These are phyloP conservation scores for Suillus cothurnatus DNA, from an alignment of 768 basidiomycete species.

Conservation along the genomic window DNA sequence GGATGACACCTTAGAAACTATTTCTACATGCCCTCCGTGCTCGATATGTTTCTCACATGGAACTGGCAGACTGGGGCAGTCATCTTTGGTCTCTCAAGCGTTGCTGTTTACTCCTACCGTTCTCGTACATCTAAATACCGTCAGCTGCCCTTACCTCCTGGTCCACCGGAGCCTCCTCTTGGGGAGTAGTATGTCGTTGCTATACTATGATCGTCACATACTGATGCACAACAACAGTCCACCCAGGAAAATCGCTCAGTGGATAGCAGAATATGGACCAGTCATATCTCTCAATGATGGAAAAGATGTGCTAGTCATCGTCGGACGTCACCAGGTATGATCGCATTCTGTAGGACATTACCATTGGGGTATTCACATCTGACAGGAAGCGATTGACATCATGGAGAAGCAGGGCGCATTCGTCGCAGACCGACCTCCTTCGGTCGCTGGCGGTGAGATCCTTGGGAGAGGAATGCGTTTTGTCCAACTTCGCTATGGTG, in stretches of 20 bases:
- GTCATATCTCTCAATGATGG: conserved; percentile 11
- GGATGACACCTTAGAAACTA: neutral
- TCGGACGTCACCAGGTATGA: conserved; percentile 13
- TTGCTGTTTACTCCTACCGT: neutral
- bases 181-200: conserved; percentile 5
- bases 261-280: conserved; percentile 14
- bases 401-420: conserved; percentile 61
- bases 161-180: conserved; percentile 10
- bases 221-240: neutral
- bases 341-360: conserved; percentile 17
- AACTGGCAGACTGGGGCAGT: neutral
- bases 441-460: conserved; percentile 57
- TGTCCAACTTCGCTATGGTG: conserved; percentile 52
- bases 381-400: conserved; percentile 50
- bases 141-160: conserved; percentile 6
- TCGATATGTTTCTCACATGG: neutral
- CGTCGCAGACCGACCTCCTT: conserved; percentile 52
- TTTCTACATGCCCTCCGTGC: neutral
- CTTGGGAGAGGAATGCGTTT: conserved; percentile 61
- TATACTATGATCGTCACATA: too few relatives aligned
- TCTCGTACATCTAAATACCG: neutral
- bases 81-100: neutral
- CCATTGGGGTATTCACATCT: conserved; percentile 9
- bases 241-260: conserved; percentile 7
- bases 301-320: conserved; percentile 8